Base-by-base conservation (phyloP, 768 basidiomycete genomes). In the Tylopilus balloui region DNA sequence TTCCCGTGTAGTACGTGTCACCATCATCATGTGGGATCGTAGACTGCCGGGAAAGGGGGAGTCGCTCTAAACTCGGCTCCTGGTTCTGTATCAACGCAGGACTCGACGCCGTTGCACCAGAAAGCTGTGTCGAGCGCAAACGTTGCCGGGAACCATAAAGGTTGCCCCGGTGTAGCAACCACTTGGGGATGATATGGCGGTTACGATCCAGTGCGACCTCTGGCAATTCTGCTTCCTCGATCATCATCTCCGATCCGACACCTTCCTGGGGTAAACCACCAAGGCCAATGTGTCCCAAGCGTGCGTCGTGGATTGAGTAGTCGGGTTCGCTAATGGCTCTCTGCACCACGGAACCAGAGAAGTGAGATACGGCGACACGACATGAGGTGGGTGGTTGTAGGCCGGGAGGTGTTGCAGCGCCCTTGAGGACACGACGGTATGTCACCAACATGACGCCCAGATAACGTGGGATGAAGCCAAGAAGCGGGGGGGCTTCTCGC, bases 381-480 rank as follows among this genome's bases (percentile, higher is more conserved):
- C 49, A 42, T 19, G 53, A 38, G 34, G 53, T 1, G 34, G 59
- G 20, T 34, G 47, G 44, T 32, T 59, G 51, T n/a, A 51, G 48
- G 25, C 13, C 61, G 21, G 63, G 51, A 45, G 59, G 57, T 10
- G 65, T 56, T 25, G 56, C 54, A 27, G 57, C 59, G 12, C 67
- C 60, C 59, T 76, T 83, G 13, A 78, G 71, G 34, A 92, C 88
- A 13, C 86, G 80, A 21, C 96, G 83, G 64, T 98, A 98, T 45
- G 87, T 95, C 59, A 99, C 95, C 35, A 98, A 79, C 92, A 99
- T 96, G 47, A 99, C 96, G 20, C 96, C 96, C 14, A 99, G 77
- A 68, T 99, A 99, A 37, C 94, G 86, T n/a, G 96, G 96, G 51
- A 97, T 96, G 62, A 92, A 99, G 13, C 80, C 86, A 4, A 98